phyloP scores from a whole-genome alignment of 192 early-diverging fungal genomes.

The Rhizoclosmatium globosum region DNA sequence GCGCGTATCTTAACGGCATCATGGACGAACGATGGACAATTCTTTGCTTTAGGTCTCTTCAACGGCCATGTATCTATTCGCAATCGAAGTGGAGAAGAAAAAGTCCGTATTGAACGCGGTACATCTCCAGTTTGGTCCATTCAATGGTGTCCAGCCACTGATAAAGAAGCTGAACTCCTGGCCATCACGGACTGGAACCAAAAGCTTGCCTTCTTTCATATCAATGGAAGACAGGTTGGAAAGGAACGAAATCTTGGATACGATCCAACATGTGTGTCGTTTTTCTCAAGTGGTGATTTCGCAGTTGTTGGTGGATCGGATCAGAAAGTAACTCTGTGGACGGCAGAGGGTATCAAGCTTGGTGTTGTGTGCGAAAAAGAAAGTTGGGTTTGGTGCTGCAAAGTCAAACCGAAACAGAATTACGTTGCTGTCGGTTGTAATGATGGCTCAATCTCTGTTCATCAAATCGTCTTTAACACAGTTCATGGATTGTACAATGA shows the following conservation, averaged over 20 bases:
- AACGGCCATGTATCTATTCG: conserved; percentile 65
- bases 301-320: conserved; percentile 62
- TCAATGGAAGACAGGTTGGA: conserved; percentile 64
- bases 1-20: conserved; percentile 54
- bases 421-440: conserved; percentile 63
- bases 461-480: conserved; percentile 63
- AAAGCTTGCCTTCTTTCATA: conserved; percentile 60
- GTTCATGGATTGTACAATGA: conserved; percentile 68
- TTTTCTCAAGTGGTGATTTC: conserved; percentile 61
- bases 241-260: conserved; percentile 63
- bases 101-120: conserved; percentile 63
- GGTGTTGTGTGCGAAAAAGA: conserved; percentile 56
- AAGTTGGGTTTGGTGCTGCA: conserved; percentile 64
- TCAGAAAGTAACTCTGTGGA: conserved; percentile 65
- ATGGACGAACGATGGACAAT: conserved; percentile 67
- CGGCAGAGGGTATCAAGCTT: conserved; percentile 59
- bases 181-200: conserved; percentile 68
- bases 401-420: conserved; percentile 54
- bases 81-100: conserved; percentile 61
- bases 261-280: conserved; percentile 57
- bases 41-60: conserved; percentile 64
- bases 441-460: conserved; percentile 61
- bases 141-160: conserved; percentile 57
- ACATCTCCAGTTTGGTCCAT: conserved; percentile 61
- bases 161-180: conserved; percentile 54